These are phyloP conservation scores for Curvularia verruculosa DNA, from an alignment of 2,329 filamentous ascomycete species.

Conservation along the genomic window DNA sequence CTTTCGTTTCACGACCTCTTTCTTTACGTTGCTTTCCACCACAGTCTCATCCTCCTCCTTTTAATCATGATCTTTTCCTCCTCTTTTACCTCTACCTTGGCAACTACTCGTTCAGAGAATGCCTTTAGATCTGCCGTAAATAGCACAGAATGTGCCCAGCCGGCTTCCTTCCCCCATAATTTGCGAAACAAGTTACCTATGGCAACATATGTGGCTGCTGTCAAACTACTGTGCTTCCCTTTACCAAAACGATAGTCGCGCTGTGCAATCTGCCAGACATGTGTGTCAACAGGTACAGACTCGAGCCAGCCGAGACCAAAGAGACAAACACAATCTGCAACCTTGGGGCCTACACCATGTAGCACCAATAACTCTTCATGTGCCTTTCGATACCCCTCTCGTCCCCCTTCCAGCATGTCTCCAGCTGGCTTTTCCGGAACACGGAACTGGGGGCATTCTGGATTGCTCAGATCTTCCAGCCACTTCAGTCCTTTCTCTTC, in stretches of 20 bases:
- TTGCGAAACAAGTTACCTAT: slow-evolving; percentile 87
- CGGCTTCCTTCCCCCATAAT: slow-evolving; percentile 91
- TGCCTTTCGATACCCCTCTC: slow-evolving; percentile 75
- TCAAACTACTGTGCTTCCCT: slow-evolving; percentile 82
- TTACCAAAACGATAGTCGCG: slow-evolving; percentile 92
- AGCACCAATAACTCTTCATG: slow-evolving; percentile 80
- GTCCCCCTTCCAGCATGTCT: slow-evolving; percentile 57
- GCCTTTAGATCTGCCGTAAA: slow-evolving; percentile 91
- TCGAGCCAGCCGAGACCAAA: slow-evolving; percentile 98
- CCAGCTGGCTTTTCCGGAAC: slow-evolving; percentile 52
- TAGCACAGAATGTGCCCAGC: slow-evolving; percentile 96
- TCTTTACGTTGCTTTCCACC: slow-evolving; percentile 27
- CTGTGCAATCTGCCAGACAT: slow-evolving; percentile 97
- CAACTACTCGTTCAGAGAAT: slow-evolving; percentile 72
- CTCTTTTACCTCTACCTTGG: slow-evolving; percentile 58
- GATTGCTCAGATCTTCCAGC: slow-evolving; percentile 80
- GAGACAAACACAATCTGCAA: slow-evolving; percentile 93
- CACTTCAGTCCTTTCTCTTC: slow-evolving; percentile 71
- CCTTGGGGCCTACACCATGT: slow-evolving; percentile 92
- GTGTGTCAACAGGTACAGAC: slow-evolving; percentile 93
- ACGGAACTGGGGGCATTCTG: slow-evolving; percentile 69
- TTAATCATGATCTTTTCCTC: slow-evolving; percentile 50
- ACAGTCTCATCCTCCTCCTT: slow-evolving; percentile 34
- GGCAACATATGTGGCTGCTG: slow-evolving; percentile 85
- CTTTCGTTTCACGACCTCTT: slow-evolving; percentile 29